A percentile compares a stretch with the other conserved stretches of the same genome.
Conservation (phyloP, 768 basidiomycete species). For the Dacryopinax spathularia region DNA sequence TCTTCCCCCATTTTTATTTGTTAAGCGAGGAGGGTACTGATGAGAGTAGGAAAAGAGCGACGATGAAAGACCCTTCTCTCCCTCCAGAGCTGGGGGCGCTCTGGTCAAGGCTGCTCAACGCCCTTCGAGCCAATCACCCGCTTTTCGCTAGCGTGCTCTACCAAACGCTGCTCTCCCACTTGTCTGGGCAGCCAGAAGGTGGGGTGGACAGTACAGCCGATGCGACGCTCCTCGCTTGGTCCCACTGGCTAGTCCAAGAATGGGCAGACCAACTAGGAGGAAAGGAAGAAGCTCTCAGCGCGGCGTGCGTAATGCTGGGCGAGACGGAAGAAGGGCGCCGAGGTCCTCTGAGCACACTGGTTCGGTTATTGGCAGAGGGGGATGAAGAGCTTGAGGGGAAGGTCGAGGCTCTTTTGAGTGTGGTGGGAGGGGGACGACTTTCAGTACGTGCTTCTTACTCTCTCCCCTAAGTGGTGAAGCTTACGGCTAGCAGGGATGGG, state of each 20-base stretch:
- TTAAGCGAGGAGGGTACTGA: background rate
- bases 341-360: background rate
- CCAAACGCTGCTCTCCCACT: conserved; percentile 7
- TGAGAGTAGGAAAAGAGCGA: conserved; percentile 16
- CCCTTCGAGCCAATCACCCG: conserved; percentile 10
- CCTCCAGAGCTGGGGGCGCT: conserved; percentile 15
- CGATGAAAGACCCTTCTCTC: conserved; percentile 6
- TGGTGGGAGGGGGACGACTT: background rate
- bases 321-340: background rate
- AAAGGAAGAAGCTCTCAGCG: background rate
- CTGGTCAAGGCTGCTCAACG: conserved; percentile 18
- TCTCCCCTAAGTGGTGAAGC: background rate
- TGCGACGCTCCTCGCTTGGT: conserved; percentile 6
- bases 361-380: background rate
- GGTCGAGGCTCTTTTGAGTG: background rate
- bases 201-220: background rate
- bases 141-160: conserved; percentile 1
- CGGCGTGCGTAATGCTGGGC: background rate
- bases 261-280: background rate
- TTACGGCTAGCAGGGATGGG: background rate
- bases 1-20: background rate
- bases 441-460: background rate
- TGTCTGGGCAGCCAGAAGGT: background rate
- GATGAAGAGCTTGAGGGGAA: background rate
- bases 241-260: background rate